A percentile compares a stretch with the other conserved stretches of the same genome.
Conservation (phyloP, 2,329 filamentous ascomycete genomes). For the Neonectria punicea region DNA sequence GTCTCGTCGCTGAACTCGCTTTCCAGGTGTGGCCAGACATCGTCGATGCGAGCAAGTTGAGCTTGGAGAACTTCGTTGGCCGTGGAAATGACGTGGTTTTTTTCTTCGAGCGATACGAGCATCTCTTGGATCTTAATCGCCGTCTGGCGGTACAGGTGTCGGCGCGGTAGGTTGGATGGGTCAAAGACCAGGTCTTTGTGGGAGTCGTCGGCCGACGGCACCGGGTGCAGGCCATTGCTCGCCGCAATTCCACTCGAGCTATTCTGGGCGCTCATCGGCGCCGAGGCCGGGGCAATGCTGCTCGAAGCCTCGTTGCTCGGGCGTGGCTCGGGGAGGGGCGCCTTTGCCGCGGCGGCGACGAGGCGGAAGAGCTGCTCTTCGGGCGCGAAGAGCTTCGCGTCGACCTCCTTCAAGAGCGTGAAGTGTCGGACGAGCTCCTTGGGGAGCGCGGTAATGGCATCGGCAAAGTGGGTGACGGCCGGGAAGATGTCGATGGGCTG, state of each 20-base stretch:
- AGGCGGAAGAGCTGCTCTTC: conserved; percentile 84
- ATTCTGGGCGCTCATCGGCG: conserved; percentile 61
- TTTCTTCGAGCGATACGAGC: conserved; percentile 92
- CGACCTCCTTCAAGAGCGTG: conserved; percentile 95
- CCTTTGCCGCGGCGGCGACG: conserved; percentile 71
- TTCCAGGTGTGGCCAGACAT: conserved; percentile 87
- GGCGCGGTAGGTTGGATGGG: conserved; percentile 69
- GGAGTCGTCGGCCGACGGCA: conserved; percentile 56
- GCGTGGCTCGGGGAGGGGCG: conserved; percentile 59
- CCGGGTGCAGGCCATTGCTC: conserved; percentile 50
- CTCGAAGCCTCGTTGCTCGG: conserved; percentile 57
- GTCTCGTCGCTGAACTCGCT: conserved; percentile 94
- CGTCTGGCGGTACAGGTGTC: conserved; percentile 81
- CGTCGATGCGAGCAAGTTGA: conserved; percentile 85
- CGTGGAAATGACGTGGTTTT: conserved; percentile 94
- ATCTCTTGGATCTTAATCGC: conserved; percentile 84
- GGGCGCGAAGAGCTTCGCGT: conserved; percentile 92
- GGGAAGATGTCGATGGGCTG: conserved; percentile 75
- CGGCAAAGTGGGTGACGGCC: conserved; percentile 81
- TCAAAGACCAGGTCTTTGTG: conserved; percentile 60
- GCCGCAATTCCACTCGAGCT: conserved; percentile 55
- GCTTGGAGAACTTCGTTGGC: conserved; percentile 90
- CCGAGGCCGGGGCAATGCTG: conserved; percentile 55
- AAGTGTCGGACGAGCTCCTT: conserved; percentile 97
- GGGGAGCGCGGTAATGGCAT: conserved; percentile 90